Base-by-base conservation (phyloP, 2,329 filamentous ascomycete species). In the Trichoderma guizhouense region DNA sequence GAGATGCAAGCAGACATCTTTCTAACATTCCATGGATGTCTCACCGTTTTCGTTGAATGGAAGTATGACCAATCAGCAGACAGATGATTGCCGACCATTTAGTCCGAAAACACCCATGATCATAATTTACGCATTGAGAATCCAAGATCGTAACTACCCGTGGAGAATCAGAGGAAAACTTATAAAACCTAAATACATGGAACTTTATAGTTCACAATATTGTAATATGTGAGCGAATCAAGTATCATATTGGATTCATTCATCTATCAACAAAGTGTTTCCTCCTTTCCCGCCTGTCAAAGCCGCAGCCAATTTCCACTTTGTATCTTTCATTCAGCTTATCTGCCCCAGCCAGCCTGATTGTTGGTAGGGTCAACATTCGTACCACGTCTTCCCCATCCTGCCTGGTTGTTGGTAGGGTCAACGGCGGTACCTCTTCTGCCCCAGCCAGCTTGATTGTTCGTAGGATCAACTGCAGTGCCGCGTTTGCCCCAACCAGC, bases 401-500 rank as follows among this genome's bases (percentile, higher is more conserved):
- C 67, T n/a, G 67, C 57, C 36, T 69, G 57, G 9, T 55, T 63
- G n/a, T 70, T 70, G 8, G 43, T 64, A 11, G 26, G 30, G 21
- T 70, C 57, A 63, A 70, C 67, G 2, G 62, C 26, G 3, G 61
- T 51, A 9, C 32, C 57, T 1, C 57, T 26, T 28, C 18, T 62
- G 1, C 57, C 57, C 36, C 67, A 69, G 3, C 67, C 67, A 4
- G 61, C 61, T 8, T 51, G 36, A 4, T 64, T 64, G 8, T 64
- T 64, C 3, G 61, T 64, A 8, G 36, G 15, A 7, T 64, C 61
- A 7, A 64, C 61, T 2, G 36, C 15, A 0, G 61, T 32, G 2
- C 5, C 39, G 7, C 61, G 18, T 14, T n/a, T 47, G 0, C 61
- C 61, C 66, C 57, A 69, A 2, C 67, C 67, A 0, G 67, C 67